Percentiles rank a stretch among this genome's conserved stretches.
These are phyloP conservation scores for Hypholoma fasciculare DNA, from an alignment of 768 basidiomycete genomes.

Conservation along the genomic window DNA sequence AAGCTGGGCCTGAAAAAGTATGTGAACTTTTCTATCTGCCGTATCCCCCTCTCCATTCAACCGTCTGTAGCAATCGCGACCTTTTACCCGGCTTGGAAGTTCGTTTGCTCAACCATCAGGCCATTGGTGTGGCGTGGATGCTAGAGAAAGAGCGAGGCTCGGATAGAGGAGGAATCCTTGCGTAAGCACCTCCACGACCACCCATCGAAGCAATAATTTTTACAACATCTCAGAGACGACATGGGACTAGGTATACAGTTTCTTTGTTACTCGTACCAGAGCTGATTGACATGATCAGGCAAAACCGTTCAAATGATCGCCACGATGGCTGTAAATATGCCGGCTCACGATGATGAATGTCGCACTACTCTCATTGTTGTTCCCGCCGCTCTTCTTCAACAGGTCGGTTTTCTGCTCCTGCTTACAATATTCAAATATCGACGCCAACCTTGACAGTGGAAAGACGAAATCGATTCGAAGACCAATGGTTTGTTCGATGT, in stretches of 20 bases:
- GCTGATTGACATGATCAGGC: conserved; percentile 28
- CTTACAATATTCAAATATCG: background rate
- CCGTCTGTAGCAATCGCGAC: conserved; percentile 43
- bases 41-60: background rate
- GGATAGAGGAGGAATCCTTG: conserved; percentile 65
- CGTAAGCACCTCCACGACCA: conserved; percentile 32
- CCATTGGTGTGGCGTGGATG: conserved; percentile 84
- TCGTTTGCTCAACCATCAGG: conserved; percentile 70
- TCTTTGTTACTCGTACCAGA: background rate
- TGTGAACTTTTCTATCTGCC: conserved; percentile 12
- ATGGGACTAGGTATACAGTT: conserved; percentile 58
- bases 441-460: conserved; percentile 47
- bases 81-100: conserved; percentile 70
- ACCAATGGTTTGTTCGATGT: conserved; percentile 62
- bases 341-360: conserved; percentile 40
- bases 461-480: conserved; percentile 70
- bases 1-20: conserved; percentile 53
- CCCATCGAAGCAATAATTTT: background rate
- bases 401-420: conserved; percentile 37
- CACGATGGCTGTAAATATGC: conserved; percentile 68
- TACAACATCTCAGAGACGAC: conserved; percentile 47
- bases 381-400: conserved; percentile 71
- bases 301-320: conserved; percentile 85
- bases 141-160: conserved; percentile 53
- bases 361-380: conserved; percentile 74